Conservation (phyloP, 768 basidiomycete genomes). For the Dendrothele bispora region DNA sequence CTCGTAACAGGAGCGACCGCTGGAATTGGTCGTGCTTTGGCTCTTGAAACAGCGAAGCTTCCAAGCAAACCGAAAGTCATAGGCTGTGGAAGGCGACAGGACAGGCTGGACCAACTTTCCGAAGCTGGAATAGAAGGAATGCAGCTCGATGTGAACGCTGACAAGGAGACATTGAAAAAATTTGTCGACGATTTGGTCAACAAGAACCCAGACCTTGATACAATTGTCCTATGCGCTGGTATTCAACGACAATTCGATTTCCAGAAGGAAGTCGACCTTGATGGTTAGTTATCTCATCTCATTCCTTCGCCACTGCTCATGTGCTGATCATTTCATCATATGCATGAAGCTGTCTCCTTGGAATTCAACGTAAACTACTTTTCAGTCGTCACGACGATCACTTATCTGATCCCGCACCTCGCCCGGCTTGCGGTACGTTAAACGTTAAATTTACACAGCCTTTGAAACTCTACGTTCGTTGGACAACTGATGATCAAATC, state of each 20-base stretch:
- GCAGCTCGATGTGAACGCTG: constrained; percentile 43
- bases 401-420: constrained; percentile 54
- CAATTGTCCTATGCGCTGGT: constrained; percentile 53
- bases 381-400: constrained; percentile 47
- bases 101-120: constrained; percentile 51
- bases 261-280: constrained; percentile 39
- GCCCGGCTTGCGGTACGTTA: constrained; percentile 47
- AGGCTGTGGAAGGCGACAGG: constrained; percentile 49
- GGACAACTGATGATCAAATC: too few relatives aligned
- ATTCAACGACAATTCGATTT: constrained; percentile 52
- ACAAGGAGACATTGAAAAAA: constrained; percentile 35
- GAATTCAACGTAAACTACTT: constrained; percentile 59
- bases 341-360: constrained; percentile 33
- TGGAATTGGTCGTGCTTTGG: constrained; percentile 58
- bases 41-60: constrained; percentile 45
- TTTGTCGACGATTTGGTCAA: constrained; percentile 41
- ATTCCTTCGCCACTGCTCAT: too few relatives aligned
- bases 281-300: too few relatives aligned
- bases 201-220: constrained; percentile 53
- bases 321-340: not conserved
- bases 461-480: too few relatives aligned
- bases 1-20: constrained; percentile 58
- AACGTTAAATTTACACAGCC: too few relatives aligned
- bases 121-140: constrained; percentile 40
- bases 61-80: constrained; percentile 51